Evolutionary conservation across 768 basidiomycete species (phyloP).

Genomic region (Hericium coralloides): DNA sequence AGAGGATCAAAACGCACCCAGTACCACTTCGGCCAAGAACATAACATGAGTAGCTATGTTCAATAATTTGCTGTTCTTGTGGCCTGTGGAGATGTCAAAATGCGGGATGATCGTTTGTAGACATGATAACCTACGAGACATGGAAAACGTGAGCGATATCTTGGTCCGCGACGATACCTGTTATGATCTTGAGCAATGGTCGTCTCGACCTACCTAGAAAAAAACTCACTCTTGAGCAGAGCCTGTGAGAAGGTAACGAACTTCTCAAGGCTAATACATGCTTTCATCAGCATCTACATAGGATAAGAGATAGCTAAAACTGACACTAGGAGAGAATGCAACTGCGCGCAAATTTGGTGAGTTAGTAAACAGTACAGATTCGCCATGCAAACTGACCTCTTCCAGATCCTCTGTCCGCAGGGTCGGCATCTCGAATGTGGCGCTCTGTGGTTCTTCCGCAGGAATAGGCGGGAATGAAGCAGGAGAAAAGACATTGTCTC

Average conservation of each 20-base stretch:
- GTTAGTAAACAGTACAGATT: background rate
- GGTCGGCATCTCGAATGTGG: no score
- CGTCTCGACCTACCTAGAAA: no score
- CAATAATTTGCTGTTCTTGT: slow-evolving; percentile 10
- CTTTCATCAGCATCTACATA: background rate
- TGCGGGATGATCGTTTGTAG: no score
- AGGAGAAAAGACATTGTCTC: background rate
- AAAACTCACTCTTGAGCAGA: slow-evolving; percentile 3
- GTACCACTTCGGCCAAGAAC: slow-evolving; percentile 53
- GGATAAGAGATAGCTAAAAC: slow-evolving; percentile 3
- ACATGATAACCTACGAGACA: slow-evolving; percentile 2
- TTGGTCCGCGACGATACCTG: slow-evolving; percentile 9
- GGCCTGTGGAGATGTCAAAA: background rate
- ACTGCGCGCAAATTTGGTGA: background rate
- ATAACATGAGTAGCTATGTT: slow-evolving; percentile 7
- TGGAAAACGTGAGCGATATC: slow-evolving; percentile 8
- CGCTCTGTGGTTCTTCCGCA: no score
- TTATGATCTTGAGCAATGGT: background rate
- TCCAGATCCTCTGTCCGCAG: slow-evolving; percentile 1
- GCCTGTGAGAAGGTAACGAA: background rate
- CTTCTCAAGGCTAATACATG: background rate
- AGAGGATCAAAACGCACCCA: slow-evolving; percentile 33
- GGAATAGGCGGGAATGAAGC: background rate
- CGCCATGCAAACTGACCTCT: background rate
- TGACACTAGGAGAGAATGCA: background rate